Conservation (phyloP, 176 grass and related monocot species). For the Oryza glumipatula region DNA sequence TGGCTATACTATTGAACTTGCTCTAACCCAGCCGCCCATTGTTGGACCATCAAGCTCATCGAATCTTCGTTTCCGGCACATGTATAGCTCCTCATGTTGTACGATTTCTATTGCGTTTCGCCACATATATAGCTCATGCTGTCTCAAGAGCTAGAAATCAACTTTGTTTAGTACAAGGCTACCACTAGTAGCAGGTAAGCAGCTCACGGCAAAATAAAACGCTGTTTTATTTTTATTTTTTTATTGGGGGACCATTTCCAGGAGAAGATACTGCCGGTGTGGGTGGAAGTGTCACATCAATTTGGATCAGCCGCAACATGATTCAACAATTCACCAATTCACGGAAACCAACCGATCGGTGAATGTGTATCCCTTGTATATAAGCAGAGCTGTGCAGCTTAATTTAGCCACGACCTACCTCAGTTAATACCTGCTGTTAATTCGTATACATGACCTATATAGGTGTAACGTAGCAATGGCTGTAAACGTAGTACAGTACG, state of each 20-base stretch:
- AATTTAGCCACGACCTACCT: background rate
- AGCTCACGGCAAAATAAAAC: no score
- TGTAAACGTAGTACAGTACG: no score
- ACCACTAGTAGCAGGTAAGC: no score
- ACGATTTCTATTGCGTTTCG: no score
- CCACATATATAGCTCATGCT: no score
- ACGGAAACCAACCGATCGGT: background rate
- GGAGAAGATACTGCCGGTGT: background rate
- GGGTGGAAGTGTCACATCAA: background rate
- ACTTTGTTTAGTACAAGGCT: no score
- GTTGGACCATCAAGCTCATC: background rate
- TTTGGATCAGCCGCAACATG: background rate
- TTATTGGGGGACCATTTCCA: background rate
- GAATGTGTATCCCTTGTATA: background rate
- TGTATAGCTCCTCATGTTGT: no score
- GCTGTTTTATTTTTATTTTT: no score
- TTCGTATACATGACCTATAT: background rate
- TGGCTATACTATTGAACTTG: no score
- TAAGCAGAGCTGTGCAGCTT: background rate
- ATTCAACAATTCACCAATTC: background rate
- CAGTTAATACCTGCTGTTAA: background rate
- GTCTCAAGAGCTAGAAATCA: no score
- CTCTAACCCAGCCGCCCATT: background rate
- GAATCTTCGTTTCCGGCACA: no score
- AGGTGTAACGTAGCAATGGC: background rate